Conservation (phyloP, 495 filamentous ascomycete genomes). For the Talaromyces trachyspermus region DNA sequence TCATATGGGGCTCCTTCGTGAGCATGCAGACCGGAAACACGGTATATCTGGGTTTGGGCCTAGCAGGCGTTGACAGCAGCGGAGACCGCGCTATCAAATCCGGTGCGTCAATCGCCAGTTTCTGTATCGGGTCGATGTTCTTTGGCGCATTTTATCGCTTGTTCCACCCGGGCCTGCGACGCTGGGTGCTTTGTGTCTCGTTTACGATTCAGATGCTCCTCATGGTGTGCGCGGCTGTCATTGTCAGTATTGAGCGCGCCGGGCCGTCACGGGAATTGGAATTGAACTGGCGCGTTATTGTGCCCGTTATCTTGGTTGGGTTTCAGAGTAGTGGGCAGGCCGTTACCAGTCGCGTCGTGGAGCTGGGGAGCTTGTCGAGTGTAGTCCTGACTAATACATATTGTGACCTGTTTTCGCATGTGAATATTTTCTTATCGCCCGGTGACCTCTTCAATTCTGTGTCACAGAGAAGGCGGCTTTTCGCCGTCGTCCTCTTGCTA, state of each 20-base stretch:
- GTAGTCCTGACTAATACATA: slow-evolving; percentile 68
- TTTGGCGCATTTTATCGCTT: slow-evolving; percentile 56
- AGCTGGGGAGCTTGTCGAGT: slow-evolving; percentile 54
- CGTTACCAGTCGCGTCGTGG: slow-evolving; percentile 56
- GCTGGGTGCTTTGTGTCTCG: slow-evolving; percentile 58
- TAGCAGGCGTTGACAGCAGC: slow-evolving; percentile 45
- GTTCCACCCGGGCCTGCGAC: slow-evolving; percentile 41
- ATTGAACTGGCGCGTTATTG: slow-evolving; percentile 48
- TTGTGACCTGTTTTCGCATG: slow-evolving; percentile 62
- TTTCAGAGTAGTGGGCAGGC: slow-evolving; percentile 68
- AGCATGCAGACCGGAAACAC: slow-evolving; percentile 81
- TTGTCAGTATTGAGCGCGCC: slow-evolving; percentile 43
- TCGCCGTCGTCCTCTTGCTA: slow-evolving; percentile 51
- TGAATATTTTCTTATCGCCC: slow-evolving; percentile 37
- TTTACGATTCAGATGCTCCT: slow-evolving; percentile 49
- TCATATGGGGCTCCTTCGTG: slow-evolving; percentile 69
- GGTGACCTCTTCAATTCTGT: slow-evolving; percentile 9
- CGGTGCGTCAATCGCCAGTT: slow-evolving; percentile 52
- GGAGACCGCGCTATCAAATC: slow-evolving; percentile 56
- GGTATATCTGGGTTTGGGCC: slow-evolving; percentile 63
- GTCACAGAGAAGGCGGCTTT: slow-evolving; percentile 52
- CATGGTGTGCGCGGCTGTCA: slow-evolving; percentile 48
- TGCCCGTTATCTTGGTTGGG: slow-evolving; percentile 56
- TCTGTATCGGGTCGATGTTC: slow-evolving; percentile 58
- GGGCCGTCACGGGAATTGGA: slow-evolving; percentile 28